A percentile compares a stretch with the other conserved stretches of the same genome.
Conservation (phyloP, 352 stramenopile genomes). For the Globisporangium paroecandrum region DNA sequence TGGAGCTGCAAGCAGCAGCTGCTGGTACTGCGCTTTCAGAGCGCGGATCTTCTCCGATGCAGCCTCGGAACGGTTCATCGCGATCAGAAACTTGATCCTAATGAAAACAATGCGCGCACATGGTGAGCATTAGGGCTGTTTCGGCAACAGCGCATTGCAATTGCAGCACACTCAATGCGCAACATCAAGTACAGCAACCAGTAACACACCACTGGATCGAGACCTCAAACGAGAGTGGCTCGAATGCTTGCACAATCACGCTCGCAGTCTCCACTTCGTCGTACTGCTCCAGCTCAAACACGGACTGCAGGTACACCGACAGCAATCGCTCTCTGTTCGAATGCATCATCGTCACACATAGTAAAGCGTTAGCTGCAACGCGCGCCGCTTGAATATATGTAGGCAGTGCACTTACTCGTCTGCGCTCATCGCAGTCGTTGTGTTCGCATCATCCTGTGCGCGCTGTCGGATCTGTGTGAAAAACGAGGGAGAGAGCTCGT, state of each 20-base stretch:
- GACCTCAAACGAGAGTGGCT: constrained; percentile 35
- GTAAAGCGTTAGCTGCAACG: constrained; percentile 1
- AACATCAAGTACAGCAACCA: constrained; percentile 1
- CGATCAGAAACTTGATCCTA: constrained; percentile 62
- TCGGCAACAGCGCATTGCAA: neutral
- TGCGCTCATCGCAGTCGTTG: neutral
- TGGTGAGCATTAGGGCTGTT: neutral
- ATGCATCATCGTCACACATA: neutral
- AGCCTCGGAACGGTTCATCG: constrained; percentile 41
- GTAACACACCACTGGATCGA: constrained; percentile 40
- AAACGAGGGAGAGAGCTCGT: neutral
- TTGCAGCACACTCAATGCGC: neutral
- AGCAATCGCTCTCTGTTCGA: constrained; percentile 48
- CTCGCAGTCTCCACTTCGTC: constrained; percentile 51
- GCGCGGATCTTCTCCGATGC: constrained; percentile 33
- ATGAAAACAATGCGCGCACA: neutral
- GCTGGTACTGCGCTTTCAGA: constrained; percentile 12
- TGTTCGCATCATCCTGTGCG: constrained; percentile 1
- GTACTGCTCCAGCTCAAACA: constrained; percentile 59
- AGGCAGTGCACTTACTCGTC: constrained; percentile 16
- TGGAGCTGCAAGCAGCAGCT: neutral
- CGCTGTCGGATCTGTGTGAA: constrained; percentile 9
- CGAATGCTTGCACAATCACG: constrained; percentile 37
- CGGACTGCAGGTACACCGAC: constrained; percentile 59
- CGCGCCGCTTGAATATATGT: neutral